Evolutionary conservation across 2,329 filamentous ascomycete genomes (phyloP), one percentile per base, ranked within the genome.

Genomic region (Verruconis gallopava): DNA sequence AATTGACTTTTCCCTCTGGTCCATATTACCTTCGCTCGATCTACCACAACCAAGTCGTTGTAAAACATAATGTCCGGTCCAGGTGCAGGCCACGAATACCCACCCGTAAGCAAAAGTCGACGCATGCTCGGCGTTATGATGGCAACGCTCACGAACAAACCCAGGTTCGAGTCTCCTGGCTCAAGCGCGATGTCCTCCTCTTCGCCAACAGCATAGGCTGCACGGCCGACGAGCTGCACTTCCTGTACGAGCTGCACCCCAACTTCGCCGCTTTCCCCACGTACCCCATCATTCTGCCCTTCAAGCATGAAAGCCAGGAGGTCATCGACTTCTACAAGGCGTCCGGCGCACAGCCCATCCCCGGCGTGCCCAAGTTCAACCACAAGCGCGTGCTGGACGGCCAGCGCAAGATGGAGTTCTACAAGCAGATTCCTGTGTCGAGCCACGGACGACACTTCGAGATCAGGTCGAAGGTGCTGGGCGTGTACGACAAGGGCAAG

Each of bases 141-240:
- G n/a, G n/a, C n/a, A n/a, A n/a, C n/a, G n/a, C n/a, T n/a, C n/a
- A n/a, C n/a, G n/a, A n/a, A 14, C 14, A 21, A 12, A 11, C 14
- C 2, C 32, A 35, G 40, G 34, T 43, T 13, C 21, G 14, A 32
- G 41, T 43, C 14, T 38, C 41, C 18, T 95, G 86, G 88, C 63
- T 84, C 53, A 86, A 88, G 73, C 77, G 88, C 50, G 88, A 95
- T 68, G 76, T 79, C 25, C 71, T 95, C 47, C 77, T 96, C 47
- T 95, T 95, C 61, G 86, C 88, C 52, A 81, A 81, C 62, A 89
- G 81, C 65, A 89, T 95, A 59, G 88, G 88, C 44, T 79, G 73
- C 56, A 89, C 76, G 11, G 72, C 73, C n/a, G 79, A 93, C 52
- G 88, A 95, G 69, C 75, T 94, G 55, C 85, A 94, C 58, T 93